Evolutionary conservation across 495 filamentous ascomycete genomes (phyloP), one percentile per base, ranked within the genome.

Genomic region (Lasiosphaeria ovina): DNA sequence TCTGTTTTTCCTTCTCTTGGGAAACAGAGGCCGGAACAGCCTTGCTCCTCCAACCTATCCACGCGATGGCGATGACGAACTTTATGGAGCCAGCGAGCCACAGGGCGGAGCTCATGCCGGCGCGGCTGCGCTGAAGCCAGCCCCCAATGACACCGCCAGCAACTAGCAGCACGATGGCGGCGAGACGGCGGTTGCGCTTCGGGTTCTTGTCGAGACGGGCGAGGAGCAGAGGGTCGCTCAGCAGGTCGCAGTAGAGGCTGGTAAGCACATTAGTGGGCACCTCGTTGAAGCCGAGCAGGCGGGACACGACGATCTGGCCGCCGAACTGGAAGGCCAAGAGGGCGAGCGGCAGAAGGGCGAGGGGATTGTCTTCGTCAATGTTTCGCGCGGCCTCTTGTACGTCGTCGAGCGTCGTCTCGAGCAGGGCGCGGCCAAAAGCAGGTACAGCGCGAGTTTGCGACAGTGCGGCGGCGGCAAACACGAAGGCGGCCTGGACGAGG

Each of bases 231-330:
- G 83, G 81, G 59, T 89, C 83, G 16, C 82, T 83, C 6, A 83
- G 79, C 55, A 91, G 71, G 63, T 90, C 88, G 65, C 84, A 88
- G 60, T 90, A 85, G 24, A 90, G 77, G 57, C 81, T 87, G 4
- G 89, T 91, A 65, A 91, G 71, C 10, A 92, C 89, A 35, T 87
- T 87, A 2, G 86, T 88, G 11, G 89, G 89, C 45, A 92, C 81
- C 70, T 90, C 88, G 58, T 81, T 81, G 62, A 85, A 83, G 1
- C 85, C 85, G 50, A 92, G 70, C 11, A 83, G 68, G 6, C 89
- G 77, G 62, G 79, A 84, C 55, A 82, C 83, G 5, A 86, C 82
- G 63, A 91, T 90, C 65, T 87, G 85, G 1, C 87, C 87, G 12
- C 85, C 86, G 36, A 83, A 85, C 69, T 91, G 88, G 69, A 91